phyloP scores from a whole-genome alignment of 2,329 filamentous ascomycete genomes.

The Fusarium pseudocircinatum region DNA sequence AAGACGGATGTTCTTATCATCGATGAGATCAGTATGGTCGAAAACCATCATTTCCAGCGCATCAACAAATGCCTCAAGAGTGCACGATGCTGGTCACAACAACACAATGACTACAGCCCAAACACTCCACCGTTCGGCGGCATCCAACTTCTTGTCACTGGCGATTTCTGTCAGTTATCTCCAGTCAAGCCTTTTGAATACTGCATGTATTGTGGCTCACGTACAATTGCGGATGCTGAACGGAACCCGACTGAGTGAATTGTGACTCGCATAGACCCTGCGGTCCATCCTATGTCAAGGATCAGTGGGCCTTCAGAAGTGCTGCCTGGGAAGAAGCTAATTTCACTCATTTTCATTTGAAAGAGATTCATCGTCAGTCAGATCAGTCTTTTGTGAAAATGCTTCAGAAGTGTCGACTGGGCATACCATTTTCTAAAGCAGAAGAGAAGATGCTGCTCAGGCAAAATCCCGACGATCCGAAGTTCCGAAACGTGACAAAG shows the following conservation, averaged over 20 bases:
- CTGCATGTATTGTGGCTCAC: slow-evolving; percentile 33
- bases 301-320: slow-evolving; percentile 71
- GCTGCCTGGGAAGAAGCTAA: slow-evolving; percentile 62
- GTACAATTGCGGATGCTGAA: not conserved
- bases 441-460: slow-evolving; percentile 58
- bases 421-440: slow-evolving; percentile 47
- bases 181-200: slow-evolving; percentile 64
- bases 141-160: slow-evolving; percentile 40
- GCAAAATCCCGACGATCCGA: slow-evolving; percentile 48
- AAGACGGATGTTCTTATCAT: slow-evolving; percentile 67
- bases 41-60: slow-evolving; percentile 52
- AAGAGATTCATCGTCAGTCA: slow-evolving; percentile 65
- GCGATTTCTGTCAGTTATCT: slow-evolving; percentile 68
- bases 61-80: slow-evolving; percentile 48
- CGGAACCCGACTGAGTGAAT: not conserved
- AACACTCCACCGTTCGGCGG: slow-evolving; percentile 33
- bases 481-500: slow-evolving; percentile 23
- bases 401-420: slow-evolving; percentile 64
- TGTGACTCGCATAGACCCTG: not conserved
- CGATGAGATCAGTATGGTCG: slow-evolving; percentile 74
- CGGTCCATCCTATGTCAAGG: slow-evolving; percentile 19
- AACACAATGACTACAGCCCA: not conserved
- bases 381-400: slow-evolving; percentile 64
- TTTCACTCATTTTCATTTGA: slow-evolving; percentile 64
- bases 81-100: not conserved